A percentile compares a stretch with the other conserved stretches of the same genome.
phyloP scores from a whole-genome alignment of 768 basidiomycete genomes.

The Tephrocybe sp. region DNA sequence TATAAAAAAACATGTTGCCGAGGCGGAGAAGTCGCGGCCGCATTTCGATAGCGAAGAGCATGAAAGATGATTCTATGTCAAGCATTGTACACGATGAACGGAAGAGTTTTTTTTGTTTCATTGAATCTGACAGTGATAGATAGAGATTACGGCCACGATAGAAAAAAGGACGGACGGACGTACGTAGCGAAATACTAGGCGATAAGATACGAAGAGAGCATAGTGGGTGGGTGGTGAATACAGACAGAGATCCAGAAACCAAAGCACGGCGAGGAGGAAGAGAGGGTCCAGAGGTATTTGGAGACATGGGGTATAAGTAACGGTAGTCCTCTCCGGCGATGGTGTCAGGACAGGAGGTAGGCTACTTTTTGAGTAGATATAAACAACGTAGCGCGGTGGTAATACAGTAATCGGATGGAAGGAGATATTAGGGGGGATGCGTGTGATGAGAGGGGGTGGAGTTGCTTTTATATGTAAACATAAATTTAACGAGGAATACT shows the following conservation, averaged over 20 bases:
- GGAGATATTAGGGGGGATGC: background rate
- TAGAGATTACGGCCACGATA: conserved; percentile 8
- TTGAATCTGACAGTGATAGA: too few species aligned
- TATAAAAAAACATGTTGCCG: too few species aligned
- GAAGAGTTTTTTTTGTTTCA: background rate
- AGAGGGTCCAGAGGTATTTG: background rate
- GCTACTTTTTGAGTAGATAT: conserved; percentile 22
- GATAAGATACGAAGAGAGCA: conserved; percentile 17
- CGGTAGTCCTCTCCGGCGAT: conserved; percentile 8
- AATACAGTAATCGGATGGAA: conserved; percentile 15
- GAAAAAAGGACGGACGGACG: conserved; percentile 5
- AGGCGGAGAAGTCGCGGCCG: too few species aligned
- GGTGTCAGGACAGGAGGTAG: conserved; percentile 13
- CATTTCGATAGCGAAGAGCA: too few species aligned
- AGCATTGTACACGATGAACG: background rate
- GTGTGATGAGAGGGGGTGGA: background rate
- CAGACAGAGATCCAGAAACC: conserved; percentile 12
- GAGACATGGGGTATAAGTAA: conserved; percentile 5
- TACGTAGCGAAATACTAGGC: conserved; percentile 14
- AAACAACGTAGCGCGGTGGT: conserved; percentile 16
- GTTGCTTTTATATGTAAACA: conserved; percentile 12
- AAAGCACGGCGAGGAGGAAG: background rate
- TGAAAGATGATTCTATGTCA: background rate
- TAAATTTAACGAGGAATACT: conserved; percentile 15
- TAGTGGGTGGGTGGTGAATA: conserved; percentile 10